phyloP scores from a whole-genome alignment of 2,329 filamentous ascomycete genomes.

The Drechslerella coelobrocha region DNA sequence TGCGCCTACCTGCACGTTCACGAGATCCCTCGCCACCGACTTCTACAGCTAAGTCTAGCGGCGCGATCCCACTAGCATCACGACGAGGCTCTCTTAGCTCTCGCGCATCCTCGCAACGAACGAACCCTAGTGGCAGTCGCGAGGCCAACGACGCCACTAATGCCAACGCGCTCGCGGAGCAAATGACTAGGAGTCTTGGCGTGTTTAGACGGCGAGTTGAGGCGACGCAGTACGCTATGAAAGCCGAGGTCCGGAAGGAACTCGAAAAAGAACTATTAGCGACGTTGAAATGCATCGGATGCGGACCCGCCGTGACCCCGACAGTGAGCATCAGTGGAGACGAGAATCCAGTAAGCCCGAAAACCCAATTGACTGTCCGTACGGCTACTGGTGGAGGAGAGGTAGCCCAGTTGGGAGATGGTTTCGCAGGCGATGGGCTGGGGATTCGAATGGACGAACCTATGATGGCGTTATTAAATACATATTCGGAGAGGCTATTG shows the following conservation, averaged over 20 bases:
- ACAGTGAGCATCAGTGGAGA: conserved; percentile 39
- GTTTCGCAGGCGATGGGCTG: conserved; percentile 8
- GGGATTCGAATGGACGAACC: conserved; percentile 45
- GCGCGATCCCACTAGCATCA: conserved; percentile 10
- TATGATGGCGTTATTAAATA: conserved; percentile 47
- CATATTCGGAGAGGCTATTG: conserved; percentile 43
- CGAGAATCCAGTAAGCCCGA: conserved; percentile 26
- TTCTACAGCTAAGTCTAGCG: conserved; percentile 17
- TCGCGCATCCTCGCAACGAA: conserved; percentile 15
- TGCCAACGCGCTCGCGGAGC: conserved; percentile 42
- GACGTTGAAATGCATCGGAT: conserved; percentile 42
- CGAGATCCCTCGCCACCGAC: conserved; percentile 36
- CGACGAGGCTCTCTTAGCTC: conserved; percentile 30
- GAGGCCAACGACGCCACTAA: conserved; percentile 38
- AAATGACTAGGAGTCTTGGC: conserved; percentile 38
- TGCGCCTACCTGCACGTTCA: conserved; percentile 33
- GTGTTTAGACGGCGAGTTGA: conserved; percentile 44
- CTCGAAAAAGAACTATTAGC: conserved; percentile 45
- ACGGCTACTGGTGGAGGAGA: conserved; percentile 1
- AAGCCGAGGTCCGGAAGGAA: conserved; percentile 36
- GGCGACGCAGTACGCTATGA: conserved; percentile 41
- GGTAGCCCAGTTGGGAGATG: neutral
- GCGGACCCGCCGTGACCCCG: conserved; percentile 11
- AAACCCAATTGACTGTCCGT: conserved; percentile 7
- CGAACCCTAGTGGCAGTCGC: conserved; percentile 6